Conservation (phyloP, 805 yeast genomes). For the Saccharomyces kudriavzevii region DNA sequence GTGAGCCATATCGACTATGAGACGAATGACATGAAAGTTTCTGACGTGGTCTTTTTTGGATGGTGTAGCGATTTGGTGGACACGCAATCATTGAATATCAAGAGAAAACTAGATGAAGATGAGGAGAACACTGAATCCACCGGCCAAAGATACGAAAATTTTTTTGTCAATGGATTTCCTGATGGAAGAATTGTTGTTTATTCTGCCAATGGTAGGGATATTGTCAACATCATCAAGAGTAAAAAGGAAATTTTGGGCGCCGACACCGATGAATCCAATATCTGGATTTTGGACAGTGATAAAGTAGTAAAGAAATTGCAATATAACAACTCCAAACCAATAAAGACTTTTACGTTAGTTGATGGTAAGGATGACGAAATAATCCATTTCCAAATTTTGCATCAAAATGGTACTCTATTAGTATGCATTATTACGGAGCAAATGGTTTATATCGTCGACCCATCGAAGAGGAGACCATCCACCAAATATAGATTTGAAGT, state of each 20-base stretch:
- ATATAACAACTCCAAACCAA: slow-evolving; percentile 27
- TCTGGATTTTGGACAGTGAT: slow-evolving; percentile 31
- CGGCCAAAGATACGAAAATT: slow-evolving; percentile 11
- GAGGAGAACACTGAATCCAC: slow-evolving; percentile 4
- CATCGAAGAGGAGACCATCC: slow-evolving; percentile 33
- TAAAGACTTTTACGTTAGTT: slow-evolving; percentile 29
- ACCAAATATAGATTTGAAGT: slow-evolving; percentile 18
- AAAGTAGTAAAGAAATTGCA: slow-evolving; percentile 28
- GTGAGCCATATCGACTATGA: slow-evolving; percentile 28
- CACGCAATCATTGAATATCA: slow-evolving; percentile 7
- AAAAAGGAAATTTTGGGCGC: slow-evolving; percentile 31
- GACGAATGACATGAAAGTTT: slow-evolving; percentile 21
- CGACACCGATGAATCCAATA: slow-evolving; percentile 27
- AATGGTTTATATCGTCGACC: slow-evolving; percentile 60
- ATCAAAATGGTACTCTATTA: slow-evolving; percentile 13
- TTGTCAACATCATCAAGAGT: slow-evolving; percentile 32
- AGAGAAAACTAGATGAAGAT: slow-evolving; percentile 19
- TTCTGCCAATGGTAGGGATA: slow-evolving; percentile 28
- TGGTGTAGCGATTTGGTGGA: slow-evolving; percentile 19
- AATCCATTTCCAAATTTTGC: slow-evolving; percentile 22
- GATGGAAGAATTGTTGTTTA: slow-evolving; percentile 28
- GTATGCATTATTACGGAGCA: slow-evolving; percentile 26
- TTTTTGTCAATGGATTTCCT: slow-evolving; percentile 24
- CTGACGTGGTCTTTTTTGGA: slow-evolving; percentile 19
- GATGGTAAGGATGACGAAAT: slow-evolving; percentile 29